Evolutionary conservation across 345 rosid genomes (phyloP).

Genomic region (Brassica nigra): DNA sequence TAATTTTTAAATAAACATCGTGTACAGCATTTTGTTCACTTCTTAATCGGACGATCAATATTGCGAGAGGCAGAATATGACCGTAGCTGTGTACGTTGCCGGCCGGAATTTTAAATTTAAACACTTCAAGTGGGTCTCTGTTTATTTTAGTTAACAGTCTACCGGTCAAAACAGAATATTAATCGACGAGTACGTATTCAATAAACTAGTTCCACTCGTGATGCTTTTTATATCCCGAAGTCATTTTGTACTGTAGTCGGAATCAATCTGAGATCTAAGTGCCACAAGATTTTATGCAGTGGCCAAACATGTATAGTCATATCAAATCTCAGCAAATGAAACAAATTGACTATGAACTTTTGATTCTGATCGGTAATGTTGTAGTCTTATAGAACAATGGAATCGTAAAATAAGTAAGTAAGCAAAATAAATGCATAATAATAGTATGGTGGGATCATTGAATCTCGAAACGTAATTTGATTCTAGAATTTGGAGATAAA

Average conservation of each 20-base stretch:
- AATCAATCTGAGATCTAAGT: constrained; percentile 19
- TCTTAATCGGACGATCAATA: constrained; percentile 27
- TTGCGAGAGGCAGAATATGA: constrained; percentile 19
- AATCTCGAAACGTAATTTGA: not conserved
- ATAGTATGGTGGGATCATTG: not conserved
- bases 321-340: not conserved
- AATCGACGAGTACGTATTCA: constrained; percentile 13
- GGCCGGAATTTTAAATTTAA: constrained; percentile 10
- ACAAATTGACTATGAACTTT: not conserved
- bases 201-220: constrained; percentile 14
- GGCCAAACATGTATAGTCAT: not conserved
- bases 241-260: not conserved
- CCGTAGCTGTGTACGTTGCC: constrained; percentile 32
- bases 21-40: constrained; percentile 24
- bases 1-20: constrained; percentile 7
- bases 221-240: not conserved
- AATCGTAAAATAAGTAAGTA: not conserved
- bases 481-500: not conserved
- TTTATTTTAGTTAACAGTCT: constrained; percentile 10
- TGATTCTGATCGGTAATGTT: not conserved
- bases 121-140: constrained; percentile 34
- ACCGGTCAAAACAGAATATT: constrained; percentile 37
- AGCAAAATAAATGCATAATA: not conserved
- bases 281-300: not conserved
- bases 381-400: not conserved